These are phyloP conservation scores for Saksenaea oblongispora DNA, from an alignment of 371 early-diverging fungal genomes.

Conservation along the genomic window DNA sequence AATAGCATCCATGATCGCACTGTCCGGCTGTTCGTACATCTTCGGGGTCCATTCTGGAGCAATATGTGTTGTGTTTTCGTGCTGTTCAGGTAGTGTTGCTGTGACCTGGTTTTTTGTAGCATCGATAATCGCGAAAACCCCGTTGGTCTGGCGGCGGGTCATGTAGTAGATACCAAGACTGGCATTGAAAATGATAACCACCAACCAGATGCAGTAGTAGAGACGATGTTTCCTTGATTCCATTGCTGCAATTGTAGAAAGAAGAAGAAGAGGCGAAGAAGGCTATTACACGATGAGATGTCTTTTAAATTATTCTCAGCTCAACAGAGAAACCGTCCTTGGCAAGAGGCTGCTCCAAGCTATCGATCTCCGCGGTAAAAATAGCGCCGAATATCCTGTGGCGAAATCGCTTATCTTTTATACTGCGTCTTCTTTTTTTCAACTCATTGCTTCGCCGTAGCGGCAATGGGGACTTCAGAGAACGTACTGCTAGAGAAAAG, in stretches of 20 bases:
- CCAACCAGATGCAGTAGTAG: background rate
- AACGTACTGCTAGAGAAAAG: background rate
- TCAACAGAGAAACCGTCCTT: background rate
- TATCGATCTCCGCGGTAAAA: conserved; percentile 2
- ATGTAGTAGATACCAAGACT: background rate
- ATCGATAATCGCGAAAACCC: background rate
- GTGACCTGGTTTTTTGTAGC: background rate
- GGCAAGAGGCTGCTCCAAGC: background rate
- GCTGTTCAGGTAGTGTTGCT: background rate
- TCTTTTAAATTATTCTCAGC: background rate
- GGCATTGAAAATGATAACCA: background rate
- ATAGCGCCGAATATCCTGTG: background rate
- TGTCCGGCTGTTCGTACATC: background rate
- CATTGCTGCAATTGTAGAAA: background rate
- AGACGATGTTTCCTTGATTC: background rate
- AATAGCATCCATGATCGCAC: background rate
- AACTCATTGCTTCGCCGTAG: background rate
- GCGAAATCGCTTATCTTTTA: background rate
- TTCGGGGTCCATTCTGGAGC: background rate
- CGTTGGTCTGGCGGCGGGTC: background rate
- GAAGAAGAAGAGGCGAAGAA: background rate
- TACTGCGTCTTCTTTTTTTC: background rate
- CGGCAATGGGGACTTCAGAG: background rate
- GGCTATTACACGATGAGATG: background rate
- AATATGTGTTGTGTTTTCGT: background rate